phyloP scores from a whole-genome alignment of 2,329 filamentous ascomycete genomes.

The Cadophora malorum region DNA sequence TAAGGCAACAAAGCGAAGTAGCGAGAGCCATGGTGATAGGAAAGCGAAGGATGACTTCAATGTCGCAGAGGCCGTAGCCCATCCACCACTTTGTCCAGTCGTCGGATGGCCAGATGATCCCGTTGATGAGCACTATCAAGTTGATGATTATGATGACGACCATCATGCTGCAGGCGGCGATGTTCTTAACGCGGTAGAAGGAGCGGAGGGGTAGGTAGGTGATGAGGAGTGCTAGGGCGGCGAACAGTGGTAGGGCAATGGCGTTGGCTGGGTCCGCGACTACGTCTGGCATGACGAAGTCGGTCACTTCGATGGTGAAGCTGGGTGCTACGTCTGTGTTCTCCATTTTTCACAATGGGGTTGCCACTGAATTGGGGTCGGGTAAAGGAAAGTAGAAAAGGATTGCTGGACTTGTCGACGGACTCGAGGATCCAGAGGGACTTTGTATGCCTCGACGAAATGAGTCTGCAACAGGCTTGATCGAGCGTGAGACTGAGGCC shows the following conservation, averaged over 20 bases:
- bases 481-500: constrained; percentile 10
- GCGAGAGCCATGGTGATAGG: constrained; percentile 59
- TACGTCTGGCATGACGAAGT: constrained; percentile 12
- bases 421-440: not conserved
- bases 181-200: constrained; percentile 66
- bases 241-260: constrained; percentile 54
- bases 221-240: constrained; percentile 57
- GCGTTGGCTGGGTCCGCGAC: constrained; percentile 40
- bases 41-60: constrained; percentile 64
- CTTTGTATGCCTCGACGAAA: constrained; percentile 6
- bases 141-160: constrained; percentile 63
- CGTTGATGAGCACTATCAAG: constrained; percentile 64
- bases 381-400: not conserved
- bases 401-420: not conserved
- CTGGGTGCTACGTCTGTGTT: constrained; percentile 15
- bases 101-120: constrained; percentile 68
- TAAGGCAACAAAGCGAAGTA: constrained; percentile 61
- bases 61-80: constrained; percentile 67
- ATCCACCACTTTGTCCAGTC: constrained; percentile 60
- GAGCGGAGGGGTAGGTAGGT: constrained; percentile 63
- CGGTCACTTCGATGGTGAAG: not conserved
- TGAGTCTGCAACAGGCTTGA: constrained; percentile 20
- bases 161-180: constrained; percentile 63
- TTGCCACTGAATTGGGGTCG: not conserved
- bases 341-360: constrained; percentile 7